Evolutionary conservation across 2,329 filamentous ascomycete genomes (phyloP).

Genomic region (Aspergillus alliaceus): DNA sequence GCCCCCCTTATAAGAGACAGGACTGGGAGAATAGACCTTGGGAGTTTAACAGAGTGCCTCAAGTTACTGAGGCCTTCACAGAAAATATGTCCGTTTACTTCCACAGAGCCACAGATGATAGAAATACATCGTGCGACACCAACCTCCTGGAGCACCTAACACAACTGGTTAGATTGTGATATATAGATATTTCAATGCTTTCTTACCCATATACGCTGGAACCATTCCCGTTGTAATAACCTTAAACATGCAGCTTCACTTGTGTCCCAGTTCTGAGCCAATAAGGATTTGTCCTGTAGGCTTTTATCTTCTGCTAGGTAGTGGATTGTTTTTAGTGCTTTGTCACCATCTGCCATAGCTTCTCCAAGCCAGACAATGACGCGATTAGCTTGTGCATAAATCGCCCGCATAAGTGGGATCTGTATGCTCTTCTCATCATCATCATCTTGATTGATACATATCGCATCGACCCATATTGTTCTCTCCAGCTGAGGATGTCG

Average conservation of each 20-base stretch:
- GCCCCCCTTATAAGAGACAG: not conserved
- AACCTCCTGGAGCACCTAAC: constrained; percentile 5
- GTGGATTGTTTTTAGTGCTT: not conserved
- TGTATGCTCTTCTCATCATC: not conserved
- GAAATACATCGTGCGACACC: not conserved
- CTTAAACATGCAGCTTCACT: not conserved
- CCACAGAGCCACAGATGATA: not conserved
- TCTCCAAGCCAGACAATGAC: constrained; percentile 2
- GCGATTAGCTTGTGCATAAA: not conserved
- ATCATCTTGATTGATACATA: not conserved
- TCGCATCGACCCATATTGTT: constrained; percentile 2
- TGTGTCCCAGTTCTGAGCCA: too few relatives aligned
- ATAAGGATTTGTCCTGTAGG: not conserved
- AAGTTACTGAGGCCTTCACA: not conserved
- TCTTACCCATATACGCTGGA: constrained; percentile 6
- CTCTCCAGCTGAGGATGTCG: not conserved
- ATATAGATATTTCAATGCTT: not conserved
- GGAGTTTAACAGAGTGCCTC: not conserved
- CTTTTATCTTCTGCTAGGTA: not conserved
- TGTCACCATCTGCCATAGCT: not conserved
- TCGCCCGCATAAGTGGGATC: not conserved
- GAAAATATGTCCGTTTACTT: not conserved
- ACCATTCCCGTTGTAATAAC: not conserved
- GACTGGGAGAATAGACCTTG: not conserved
- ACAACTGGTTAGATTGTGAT: not conserved